Percentiles rank a stretch among this genome's conserved stretches.
Evolutionary conservation across 441 rosid genomes (phyloP).

Genomic region (Gossypium laxum): DNA sequence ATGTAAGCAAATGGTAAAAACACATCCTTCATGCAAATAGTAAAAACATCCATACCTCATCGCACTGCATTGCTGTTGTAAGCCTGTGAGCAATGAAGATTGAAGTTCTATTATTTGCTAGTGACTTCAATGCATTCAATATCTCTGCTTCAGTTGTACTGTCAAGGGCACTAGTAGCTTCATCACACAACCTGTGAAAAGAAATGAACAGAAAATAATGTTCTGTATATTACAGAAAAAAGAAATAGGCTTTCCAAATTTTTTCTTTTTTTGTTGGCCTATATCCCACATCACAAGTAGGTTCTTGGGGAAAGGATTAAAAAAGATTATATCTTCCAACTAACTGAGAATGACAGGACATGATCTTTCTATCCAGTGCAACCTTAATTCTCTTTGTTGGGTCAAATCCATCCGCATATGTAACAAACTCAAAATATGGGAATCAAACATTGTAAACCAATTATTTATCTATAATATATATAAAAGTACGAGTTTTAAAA

Average conservation of each 20-base stretch:
- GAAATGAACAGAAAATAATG: constrained; percentile 13
- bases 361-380: constrained; percentile 10
- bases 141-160: constrained; percentile 99
- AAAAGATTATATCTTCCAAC: not conserved
- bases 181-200: constrained; percentile 78
- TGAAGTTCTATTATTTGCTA: constrained; percentile 76
- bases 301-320: not conserved
- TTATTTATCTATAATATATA: not conserved
- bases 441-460: constrained; percentile 3
- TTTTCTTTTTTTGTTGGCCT: not conserved
- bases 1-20: not conserved
- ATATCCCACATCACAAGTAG: not conserved
- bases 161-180: constrained; percentile 96
- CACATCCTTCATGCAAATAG: not conserved
- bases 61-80: constrained; percentile 97
- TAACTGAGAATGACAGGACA: not conserved
- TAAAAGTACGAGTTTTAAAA: no score
- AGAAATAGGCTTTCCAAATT: not conserved
- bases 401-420: not conserved
- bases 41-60: constrained; percentile 47
- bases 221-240: not conserved
- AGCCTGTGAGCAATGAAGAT: constrained; percentile 93
- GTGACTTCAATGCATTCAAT: constrained; percentile 67
- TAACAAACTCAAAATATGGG: constrained; percentile 1
- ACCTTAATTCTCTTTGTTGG: not conserved